phyloP scores from a whole-genome alignment of 2,329 filamentous ascomycete species.

The Arthrinium phaeospermum region DNA sequence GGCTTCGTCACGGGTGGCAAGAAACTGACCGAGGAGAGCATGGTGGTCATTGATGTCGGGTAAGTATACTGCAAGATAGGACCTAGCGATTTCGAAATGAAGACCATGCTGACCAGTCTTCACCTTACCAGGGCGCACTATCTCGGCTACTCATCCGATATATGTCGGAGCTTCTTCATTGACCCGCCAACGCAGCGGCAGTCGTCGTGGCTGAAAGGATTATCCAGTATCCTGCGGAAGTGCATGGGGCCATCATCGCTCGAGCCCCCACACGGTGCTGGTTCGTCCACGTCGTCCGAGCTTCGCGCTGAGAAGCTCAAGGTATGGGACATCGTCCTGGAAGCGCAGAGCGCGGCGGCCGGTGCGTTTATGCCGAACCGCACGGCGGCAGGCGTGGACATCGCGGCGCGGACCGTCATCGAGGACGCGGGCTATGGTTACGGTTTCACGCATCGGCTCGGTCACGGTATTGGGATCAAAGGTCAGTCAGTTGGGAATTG shows the following conservation, averaged over 20 bases:
- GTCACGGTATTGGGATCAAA: constrained; percentile 71
- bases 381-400: constrained; percentile 65
- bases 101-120: constrained; percentile 22
- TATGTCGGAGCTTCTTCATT: constrained; percentile 66
- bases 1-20: constrained; percentile 58
- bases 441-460: constrained; percentile 66
- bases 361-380: constrained; percentile 54
- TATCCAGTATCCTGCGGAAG: background rate
- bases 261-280: background rate
- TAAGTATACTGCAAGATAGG: constrained; percentile 27
- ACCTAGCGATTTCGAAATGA: too few relatives aligned
- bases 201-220: background rate
- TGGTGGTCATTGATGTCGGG: constrained; percentile 67
- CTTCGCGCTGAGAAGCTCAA: constrained; percentile 55
- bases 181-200: constrained; percentile 33
- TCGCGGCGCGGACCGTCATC: constrained; percentile 64
- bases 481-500: constrained; percentile 27
- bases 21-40: constrained; percentile 57
- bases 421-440: constrained; percentile 62
- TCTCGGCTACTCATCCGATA: constrained; percentile 67
- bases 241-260: background rate
- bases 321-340: constrained; percentile 66
- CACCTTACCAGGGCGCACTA: constrained; percentile 53
- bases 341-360: constrained; percentile 64
- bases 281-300: constrained; percentile 16